Conservation (phyloP, 305 asterid species). For the Euphrasia arctica region DNA sequence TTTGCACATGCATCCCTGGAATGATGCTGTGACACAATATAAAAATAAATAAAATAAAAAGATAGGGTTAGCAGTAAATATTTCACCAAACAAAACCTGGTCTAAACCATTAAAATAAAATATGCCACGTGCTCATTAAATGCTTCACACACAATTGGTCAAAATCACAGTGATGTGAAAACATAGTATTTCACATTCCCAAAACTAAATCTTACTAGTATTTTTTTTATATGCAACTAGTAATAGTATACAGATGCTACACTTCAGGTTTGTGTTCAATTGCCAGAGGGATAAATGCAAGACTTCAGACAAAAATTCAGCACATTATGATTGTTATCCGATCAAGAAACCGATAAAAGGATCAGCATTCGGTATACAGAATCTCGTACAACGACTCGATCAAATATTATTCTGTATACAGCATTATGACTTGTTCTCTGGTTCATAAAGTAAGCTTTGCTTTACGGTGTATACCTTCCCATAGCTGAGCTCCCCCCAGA, state of each 20-base stretch:
- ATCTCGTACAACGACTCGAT: neutral
- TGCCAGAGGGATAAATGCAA: conserved; percentile 8
- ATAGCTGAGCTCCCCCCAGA: conserved; percentile 24
- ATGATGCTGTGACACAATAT: conserved; percentile 23
- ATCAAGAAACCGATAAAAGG: neutral
- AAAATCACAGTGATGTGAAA: neutral
- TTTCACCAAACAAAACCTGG: conserved; percentile 6
- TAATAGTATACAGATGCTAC: neutral
- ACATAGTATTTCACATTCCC: too few relatives aligned
- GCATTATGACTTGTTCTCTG: neutral
- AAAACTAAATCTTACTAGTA: too few relatives aligned
- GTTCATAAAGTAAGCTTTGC: neutral
- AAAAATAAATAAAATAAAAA: neutral
- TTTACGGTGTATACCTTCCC: conserved; percentile 25
- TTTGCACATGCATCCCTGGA: conserved; percentile 26
- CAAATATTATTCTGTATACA: neutral
- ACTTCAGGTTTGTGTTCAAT: too few relatives aligned
- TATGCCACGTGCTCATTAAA: conserved; percentile 21
- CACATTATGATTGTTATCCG: neutral
- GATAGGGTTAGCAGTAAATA: neutral
- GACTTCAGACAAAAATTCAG: neutral
- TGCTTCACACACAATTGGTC: conserved; percentile 22
- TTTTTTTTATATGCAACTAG: too few relatives aligned
- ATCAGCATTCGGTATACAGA: conserved; percentile 10
- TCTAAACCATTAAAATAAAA: neutral